phyloP scores from a whole-genome alignment of 2,329 filamentous ascomycete species.

The Alternaria sp. region DNA sequence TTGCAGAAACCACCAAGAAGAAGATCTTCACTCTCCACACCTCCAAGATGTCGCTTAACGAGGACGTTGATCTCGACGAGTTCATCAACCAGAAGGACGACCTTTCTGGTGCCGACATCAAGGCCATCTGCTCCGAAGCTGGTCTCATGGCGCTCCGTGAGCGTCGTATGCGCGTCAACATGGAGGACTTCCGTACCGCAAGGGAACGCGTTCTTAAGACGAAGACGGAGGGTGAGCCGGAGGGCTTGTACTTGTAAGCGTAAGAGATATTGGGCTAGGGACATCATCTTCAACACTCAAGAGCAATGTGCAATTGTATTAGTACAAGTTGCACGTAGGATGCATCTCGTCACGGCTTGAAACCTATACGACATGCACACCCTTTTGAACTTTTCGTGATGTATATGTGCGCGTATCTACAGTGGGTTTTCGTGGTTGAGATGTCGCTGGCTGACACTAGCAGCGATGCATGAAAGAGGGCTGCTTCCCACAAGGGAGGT shows the following conservation, averaged over 20 bases:
- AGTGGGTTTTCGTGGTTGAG: not conserved
- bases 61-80: conserved; percentile 97
- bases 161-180: conserved; percentile 96
- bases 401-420: not conserved
- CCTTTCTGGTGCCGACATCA: conserved; percentile 95
- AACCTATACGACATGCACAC: conserved; percentile 1
- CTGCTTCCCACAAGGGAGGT: not conserved
- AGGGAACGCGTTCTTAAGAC: conserved; percentile 96
- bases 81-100: conserved; percentile 99
- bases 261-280: not conserved
- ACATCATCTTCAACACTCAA: conserved; percentile 4
- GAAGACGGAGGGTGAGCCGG: conserved; percentile 97
- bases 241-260: conserved; percentile 93
- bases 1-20: conserved; percentile 84
- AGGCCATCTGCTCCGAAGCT: conserved; percentile 97
- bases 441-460: not conserved
- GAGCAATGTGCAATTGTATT: conserved; percentile 22
- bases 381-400: not conserved
- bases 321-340: conserved; percentile 13
- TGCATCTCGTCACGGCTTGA: conserved; percentile 6
- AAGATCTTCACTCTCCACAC: conserved; percentile 99
- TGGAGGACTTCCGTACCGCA: conserved; percentile 95
- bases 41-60: conserved; percentile 95
- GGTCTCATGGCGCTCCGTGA: conserved; percentile 93
- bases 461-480: not conserved